Evolutionary conservation across 2,329 filamentous ascomycete species (phyloP).

Genomic region (Colletotrichum costaricense): DNA sequence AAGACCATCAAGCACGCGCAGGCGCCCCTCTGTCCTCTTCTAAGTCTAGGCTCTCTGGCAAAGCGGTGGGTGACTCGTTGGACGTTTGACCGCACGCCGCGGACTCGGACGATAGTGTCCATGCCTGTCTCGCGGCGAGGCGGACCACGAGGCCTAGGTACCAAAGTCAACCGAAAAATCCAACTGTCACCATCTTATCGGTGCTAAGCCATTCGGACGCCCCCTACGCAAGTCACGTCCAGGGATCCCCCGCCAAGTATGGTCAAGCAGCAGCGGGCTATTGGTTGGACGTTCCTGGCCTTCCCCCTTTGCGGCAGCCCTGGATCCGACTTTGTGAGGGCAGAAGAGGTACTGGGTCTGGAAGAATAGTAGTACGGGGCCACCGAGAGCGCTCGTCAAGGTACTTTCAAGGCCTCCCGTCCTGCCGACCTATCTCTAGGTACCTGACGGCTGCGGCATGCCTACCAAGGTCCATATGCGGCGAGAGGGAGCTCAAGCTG

Average conservation of each 20-base stretch:
- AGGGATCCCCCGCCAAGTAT: slow-evolving; percentile 7
- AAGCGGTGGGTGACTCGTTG: slow-evolving; percentile 1
- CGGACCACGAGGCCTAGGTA: slow-evolving; percentile 15
- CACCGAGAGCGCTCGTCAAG: neutral
- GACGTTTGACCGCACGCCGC: slow-evolving; percentile 9
- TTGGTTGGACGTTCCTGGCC: slow-evolving; percentile 10
- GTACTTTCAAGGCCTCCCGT: neutral
- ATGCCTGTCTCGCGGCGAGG: slow-evolving; percentile 18
- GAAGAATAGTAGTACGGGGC: neutral
- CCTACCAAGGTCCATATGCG: neutral
- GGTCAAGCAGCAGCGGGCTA: neutral
- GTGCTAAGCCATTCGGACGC: slow-evolving; percentile 10
- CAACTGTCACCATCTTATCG: slow-evolving; percentile 8
- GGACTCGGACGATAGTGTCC: slow-evolving; percentile 25
- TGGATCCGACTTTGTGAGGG: neutral
- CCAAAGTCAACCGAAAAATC: neutral
- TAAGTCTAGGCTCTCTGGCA: neutral
- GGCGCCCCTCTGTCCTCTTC: neutral
- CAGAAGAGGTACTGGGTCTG: neutral
- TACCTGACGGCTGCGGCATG: neutral
- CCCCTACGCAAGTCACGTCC: slow-evolving; percentile 9
- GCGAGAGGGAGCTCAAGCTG: neutral
- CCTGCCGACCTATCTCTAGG: neutral
- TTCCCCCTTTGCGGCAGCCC: slow-evolving; percentile 7
- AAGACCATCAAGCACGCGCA: neutral